These are phyloP conservation scores for Dissoconium aciculare DNA, from an alignment of 2,329 filamentous ascomycete species.

Conservation along the genomic window DNA sequence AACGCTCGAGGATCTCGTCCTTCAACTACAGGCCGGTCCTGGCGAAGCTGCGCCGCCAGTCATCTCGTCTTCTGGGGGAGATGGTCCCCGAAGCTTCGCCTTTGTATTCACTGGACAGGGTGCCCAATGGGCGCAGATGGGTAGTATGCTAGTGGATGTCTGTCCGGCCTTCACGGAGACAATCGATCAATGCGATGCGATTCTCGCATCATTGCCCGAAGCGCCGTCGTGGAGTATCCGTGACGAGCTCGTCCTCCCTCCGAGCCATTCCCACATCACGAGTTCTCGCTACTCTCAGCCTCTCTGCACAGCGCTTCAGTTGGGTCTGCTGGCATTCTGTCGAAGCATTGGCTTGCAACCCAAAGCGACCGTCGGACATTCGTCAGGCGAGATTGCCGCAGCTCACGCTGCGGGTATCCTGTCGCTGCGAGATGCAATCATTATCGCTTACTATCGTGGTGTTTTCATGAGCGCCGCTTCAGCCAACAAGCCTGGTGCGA, in stretches of 20 bases:
- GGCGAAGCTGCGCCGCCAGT: too few relatives aligned
- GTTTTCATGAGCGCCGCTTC: too few relatives aligned
- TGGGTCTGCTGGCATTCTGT: slow-evolving; percentile 33
- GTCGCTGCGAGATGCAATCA: slow-evolving; percentile 10
- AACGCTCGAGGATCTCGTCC: too few relatives aligned
- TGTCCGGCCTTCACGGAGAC: slow-evolving; percentile 4
- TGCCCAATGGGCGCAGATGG: slow-evolving; percentile 13
- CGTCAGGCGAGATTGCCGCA: slow-evolving; percentile 22
- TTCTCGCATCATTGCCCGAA: slow-evolving; percentile 1
- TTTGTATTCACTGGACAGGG: slow-evolving; percentile 14
- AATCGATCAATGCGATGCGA: not conserved
- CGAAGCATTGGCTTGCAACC: slow-evolving; percentile 12
- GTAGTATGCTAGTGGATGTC: slow-evolving; percentile 10
- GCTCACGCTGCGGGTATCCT: slow-evolving; percentile 18
- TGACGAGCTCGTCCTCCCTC: slow-evolving; percentile 4
- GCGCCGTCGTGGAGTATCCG: slow-evolving; percentile 2
- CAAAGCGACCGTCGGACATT: slow-evolving; percentile 18
- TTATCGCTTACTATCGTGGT: slow-evolving; percentile 15
- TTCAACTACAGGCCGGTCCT: too few relatives aligned
- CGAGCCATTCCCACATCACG: slow-evolving; percentile 6
- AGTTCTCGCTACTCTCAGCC: slow-evolving; percentile 33
- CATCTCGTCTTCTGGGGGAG: too few relatives aligned
- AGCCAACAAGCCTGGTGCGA: slow-evolving; percentile 2
- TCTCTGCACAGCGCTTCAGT: slow-evolving; percentile 40
- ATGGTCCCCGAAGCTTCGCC: too few relatives aligned